Conservation (phyloP, 495 filamentous ascomycete genomes). For the Podospora pseudopauciseta region DNA sequence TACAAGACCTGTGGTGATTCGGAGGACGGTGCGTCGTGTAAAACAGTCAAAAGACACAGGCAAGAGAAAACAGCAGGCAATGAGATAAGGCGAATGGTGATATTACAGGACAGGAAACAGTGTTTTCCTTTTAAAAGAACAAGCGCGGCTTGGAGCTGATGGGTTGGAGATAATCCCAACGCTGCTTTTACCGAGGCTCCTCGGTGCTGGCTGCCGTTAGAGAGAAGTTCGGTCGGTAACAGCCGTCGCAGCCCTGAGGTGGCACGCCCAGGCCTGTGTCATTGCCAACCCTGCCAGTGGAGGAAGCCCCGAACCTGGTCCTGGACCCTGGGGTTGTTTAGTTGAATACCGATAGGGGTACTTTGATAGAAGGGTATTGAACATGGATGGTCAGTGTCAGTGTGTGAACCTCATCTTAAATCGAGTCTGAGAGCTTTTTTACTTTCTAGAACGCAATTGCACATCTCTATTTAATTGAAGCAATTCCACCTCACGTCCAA, state of each 20-base stretch:
- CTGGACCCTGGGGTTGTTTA: neutral
- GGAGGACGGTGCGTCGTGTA: conserved; percentile 3
- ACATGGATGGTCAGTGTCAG: neutral
- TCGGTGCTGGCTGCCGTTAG: neutral
- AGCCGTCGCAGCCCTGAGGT: neutral
- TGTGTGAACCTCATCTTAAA: no score
- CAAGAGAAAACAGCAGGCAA: neutral
- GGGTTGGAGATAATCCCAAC: neutral
- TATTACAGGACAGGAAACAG: neutral
- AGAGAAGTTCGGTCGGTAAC: neutral
- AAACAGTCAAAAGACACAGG: conserved; percentile 1
- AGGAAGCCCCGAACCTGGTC: neutral
- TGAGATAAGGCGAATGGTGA: neutral
- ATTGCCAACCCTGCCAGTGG: neutral
- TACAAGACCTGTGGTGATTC: neutral
- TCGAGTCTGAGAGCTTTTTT: neutral
- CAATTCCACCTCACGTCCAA: no score
- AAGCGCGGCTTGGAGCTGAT: neutral
- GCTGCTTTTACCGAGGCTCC: neutral
- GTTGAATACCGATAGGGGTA: neutral
- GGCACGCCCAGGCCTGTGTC: neutral
- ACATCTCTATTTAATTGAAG: no score
- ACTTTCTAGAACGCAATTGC: no score
- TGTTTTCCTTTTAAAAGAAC: neutral
- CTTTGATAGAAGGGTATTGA: neutral